Base-by-base conservation (phyloP, 257 asterid species). In the Solanum bulbocastanum region DNA sequence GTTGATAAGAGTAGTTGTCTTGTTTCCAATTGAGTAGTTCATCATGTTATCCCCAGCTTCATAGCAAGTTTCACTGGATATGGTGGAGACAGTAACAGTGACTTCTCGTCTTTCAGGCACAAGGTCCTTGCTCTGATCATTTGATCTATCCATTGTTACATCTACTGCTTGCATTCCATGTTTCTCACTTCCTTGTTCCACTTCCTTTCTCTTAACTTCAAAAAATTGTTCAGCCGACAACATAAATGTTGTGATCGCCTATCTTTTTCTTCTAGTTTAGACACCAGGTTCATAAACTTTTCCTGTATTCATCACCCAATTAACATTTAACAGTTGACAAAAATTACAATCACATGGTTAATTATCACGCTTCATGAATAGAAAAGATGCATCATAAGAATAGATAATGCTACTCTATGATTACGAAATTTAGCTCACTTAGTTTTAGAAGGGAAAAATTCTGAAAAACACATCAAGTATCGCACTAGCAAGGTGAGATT, bases 51-150 rank as follows among this genome's bases (percentile, higher is more conserved):
- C 88, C 8, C 89, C 92, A 23, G 89, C 88, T 75, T 91, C 95
- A 36, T 87, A 37, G 68, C 62, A 83, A 86, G 89, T 86, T 79
- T 81, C 87, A 60, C 88, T 87, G 20, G 98, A 89, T 35, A 89
- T 83, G 40, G 95, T 71, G 88, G 98, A 92, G 76, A 30, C 30
- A 30, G 1, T 30, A 30, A 30, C 1, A 30, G 91, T 88, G 87
- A 95, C 93, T 4, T 94, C 93, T 12, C 98, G 91, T 88, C 92
- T 95, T 88, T 95, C 98, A 3, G 98, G 95, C 90, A 93, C 52
- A 4, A 39, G 30, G 66, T 88, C 86, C 78, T 56, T 82, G 15
- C 88, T 33, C 86, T 88, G 87, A 42, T 83, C 42, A 87, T 79
- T 75, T 88, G 89, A 73, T 84, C 90, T 89, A 62, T 49, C 91